phyloP scores from a whole-genome alignment of 495 filamentous ascomycete species.

The Podospora comata region DNA sequence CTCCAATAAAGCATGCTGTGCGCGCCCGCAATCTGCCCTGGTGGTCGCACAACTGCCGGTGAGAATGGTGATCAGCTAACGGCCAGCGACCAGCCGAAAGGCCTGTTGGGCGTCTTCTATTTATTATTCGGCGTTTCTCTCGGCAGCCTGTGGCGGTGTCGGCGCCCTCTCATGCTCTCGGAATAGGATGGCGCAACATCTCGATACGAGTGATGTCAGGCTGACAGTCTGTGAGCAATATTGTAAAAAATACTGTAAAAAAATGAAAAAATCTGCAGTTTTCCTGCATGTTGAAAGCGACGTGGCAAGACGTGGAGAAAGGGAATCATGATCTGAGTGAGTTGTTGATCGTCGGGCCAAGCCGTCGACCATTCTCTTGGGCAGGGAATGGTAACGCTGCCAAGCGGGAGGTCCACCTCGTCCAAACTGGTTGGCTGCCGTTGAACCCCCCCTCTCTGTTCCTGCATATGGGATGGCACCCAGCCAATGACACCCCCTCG shows the following conservation, averaged over 20 bases:
- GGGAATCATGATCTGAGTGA: constrained; percentile 12
- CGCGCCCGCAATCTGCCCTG: not conserved
- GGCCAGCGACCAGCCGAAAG: not conserved
- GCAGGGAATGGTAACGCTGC: constrained; percentile 9
- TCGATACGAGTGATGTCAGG: not conserved
- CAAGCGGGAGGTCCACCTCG: constrained; percentile 7
- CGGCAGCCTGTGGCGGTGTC: not conserved
- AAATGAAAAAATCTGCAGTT: not conserved
- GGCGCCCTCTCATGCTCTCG: not conserved
- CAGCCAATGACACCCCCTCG: constrained; percentile 13
- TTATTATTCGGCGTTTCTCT: not conserved
- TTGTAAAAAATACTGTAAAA: not conserved
- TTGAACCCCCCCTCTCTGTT: constrained; percentile 4
- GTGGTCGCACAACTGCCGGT: not conserved
- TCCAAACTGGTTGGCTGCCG: constrained; percentile 11
- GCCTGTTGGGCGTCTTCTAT: not conserved
- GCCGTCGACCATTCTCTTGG: constrained; percentile 2
- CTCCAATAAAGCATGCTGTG: constrained; percentile 2
- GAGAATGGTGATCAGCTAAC: not conserved
- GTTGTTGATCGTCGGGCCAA: constrained; percentile 16
- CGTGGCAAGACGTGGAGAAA: constrained; percentile 15
- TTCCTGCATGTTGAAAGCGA: constrained; percentile 7
- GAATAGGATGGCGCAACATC: not conserved
- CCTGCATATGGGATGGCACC: constrained; percentile 12
- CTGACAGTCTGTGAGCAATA: not conserved